A percentile compares a stretch with the other conserved stretches of the same genome.
Evolutionary conservation across 2,329 filamentous ascomycete species (phyloP).

Genomic region (Zarea fungicola): DNA sequence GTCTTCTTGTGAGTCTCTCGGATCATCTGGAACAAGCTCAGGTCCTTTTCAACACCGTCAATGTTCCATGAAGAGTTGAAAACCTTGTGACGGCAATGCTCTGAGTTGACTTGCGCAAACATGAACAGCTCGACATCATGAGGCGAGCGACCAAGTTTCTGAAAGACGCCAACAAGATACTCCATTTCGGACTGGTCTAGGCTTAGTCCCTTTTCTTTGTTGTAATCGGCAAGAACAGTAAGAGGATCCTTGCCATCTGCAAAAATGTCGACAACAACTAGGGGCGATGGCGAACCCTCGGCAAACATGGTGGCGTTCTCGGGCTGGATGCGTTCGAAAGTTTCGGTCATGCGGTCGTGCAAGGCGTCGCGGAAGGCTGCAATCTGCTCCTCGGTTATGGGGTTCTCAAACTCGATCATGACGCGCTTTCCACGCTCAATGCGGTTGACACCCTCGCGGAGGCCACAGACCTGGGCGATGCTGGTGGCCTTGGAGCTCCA

Average conservation of each 20-base stretch:
- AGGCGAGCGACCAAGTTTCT: constrained; percentile 31
- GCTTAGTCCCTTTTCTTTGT: constrained; percentile 76
- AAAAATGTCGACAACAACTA: constrained; percentile 73
- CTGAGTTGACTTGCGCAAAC: constrained; percentile 75
- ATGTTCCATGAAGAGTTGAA: constrained; percentile 98
- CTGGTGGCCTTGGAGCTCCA: constrained; percentile 97
- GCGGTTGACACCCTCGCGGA: constrained; percentile 64
- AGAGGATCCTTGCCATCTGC: constrained; percentile 59
- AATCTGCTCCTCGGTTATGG: constrained; percentile 38
- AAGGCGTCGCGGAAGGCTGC: constrained; percentile 64
- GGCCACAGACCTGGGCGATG: constrained; percentile 86
- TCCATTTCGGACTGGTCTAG: constrained; percentile 87
- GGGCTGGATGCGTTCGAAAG: constrained; percentile 61
- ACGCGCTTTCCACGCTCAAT: constrained; percentile 85
- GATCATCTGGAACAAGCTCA: constrained; percentile 93
- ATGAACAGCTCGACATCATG: constrained; percentile 14
- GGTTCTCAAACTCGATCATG: constrained; percentile 56
- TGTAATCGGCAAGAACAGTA: constrained; percentile 73
- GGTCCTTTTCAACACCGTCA: constrained; percentile 72
- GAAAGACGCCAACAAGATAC: constrained; percentile 69
- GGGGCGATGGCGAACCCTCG: constrained; percentile 54
- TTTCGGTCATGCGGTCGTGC: constrained; percentile 95
- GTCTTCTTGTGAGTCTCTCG: constrained; percentile 84
- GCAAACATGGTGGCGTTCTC: constrained; percentile 74
- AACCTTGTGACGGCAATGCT: constrained; percentile 81